A percentile compares a stretch with the other conserved stretches of the same genome.
Evolutionary conservation across 257 asterid species (phyloP).

Genomic region (Hygrophila difformis): DNA sequence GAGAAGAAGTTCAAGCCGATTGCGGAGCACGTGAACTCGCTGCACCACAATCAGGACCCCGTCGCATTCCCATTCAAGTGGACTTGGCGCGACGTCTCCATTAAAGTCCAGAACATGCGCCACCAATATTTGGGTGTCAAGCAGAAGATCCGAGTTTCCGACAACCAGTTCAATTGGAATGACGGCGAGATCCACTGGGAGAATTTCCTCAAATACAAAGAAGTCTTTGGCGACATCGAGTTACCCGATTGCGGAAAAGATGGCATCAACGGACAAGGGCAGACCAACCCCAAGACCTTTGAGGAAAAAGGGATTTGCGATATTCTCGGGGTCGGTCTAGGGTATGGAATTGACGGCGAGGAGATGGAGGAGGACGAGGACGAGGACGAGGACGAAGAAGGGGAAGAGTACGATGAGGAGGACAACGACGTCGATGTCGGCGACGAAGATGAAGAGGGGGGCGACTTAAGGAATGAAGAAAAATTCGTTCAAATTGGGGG

Average conservation of each 20-base stretch:
- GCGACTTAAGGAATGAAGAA: constrained; percentile 18
- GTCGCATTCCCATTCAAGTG: constrained; percentile 78
- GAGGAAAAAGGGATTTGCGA: constrained; percentile 33
- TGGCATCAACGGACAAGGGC: not conserved
- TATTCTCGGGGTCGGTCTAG: constrained; percentile 31
- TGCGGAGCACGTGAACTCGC: constrained; percentile 77
- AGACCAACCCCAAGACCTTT: constrained; percentile 16
- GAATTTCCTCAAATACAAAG: constrained; percentile 71
- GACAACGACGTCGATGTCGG: constrained; percentile 21
- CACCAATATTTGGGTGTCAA: constrained; percentile 94
- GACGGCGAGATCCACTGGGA: constrained; percentile 95
- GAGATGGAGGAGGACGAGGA: constrained; percentile 16
- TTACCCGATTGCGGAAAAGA: constrained; percentile 27
- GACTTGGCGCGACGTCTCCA: constrained; percentile 97
- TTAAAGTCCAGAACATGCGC: constrained; percentile 95
- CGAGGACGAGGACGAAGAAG: constrained; percentile 38
- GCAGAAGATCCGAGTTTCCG: constrained; percentile 69
- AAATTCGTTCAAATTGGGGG: constrained; percentile 20
- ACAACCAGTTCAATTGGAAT: constrained; percentile 64
- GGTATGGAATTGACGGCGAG: constrained; percentile 46
- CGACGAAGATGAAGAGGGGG: constrained; percentile 28
- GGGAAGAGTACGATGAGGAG: constrained; percentile 34
- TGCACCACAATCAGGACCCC: constrained; percentile 74
- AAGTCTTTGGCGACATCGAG: constrained; percentile 88
- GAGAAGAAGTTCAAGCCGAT: constrained; percentile 96